Base-by-base conservation (phyloP, 306 rosid species). In the Cicer judaicum region DNA sequence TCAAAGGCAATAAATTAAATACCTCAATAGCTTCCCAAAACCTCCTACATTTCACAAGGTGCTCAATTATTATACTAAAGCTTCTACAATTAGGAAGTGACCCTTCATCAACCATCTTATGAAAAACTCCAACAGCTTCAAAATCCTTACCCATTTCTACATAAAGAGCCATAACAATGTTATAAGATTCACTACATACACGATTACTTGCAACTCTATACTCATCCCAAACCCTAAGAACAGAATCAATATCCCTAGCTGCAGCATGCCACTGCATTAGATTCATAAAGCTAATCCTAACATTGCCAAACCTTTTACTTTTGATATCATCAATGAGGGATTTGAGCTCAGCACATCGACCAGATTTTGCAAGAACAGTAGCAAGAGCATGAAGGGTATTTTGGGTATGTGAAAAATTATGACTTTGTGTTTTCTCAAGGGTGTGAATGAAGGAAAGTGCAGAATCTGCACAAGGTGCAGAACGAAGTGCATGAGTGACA, bases 381-480 rank as follows among this genome's bases (percentile, higher is more conserved):
- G 89, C 96, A 68, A 92, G 85, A 3, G 97, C 88, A 65, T 83
- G 85, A 50, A 92, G 75, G 6, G 96, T 88, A 65, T 79, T 34
- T 70, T 92, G 89, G 82, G 87, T 82, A 73, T 92, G 96, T 3
- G 85, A 80, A 77, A 92, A 92, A 38, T 50, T 18, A 0, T 81
- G 59, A 34, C 14, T 53, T 11, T 34, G 14, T 60, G 64, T 6
- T 8, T 81, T 49, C 42, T 90, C 80, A 1, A 92, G 86, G 29
- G 69, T 49, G 3, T 84, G 75, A 6, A 81, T 40, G 16, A 90
- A 75, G 21, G 81, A 77, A 34, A 92, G 85, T 2, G 96, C 93
- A 47, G 97, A 82, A 72, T 84, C 91, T 16, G 89, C 89, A 21
- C 88, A 85, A 38, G 97, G 93, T 1, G 96, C 89, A 21, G 89